These are phyloP conservation scores for Mikania micrantha DNA, from an alignment of 129 eudicot genomes.

Conservation along the genomic window DNA sequence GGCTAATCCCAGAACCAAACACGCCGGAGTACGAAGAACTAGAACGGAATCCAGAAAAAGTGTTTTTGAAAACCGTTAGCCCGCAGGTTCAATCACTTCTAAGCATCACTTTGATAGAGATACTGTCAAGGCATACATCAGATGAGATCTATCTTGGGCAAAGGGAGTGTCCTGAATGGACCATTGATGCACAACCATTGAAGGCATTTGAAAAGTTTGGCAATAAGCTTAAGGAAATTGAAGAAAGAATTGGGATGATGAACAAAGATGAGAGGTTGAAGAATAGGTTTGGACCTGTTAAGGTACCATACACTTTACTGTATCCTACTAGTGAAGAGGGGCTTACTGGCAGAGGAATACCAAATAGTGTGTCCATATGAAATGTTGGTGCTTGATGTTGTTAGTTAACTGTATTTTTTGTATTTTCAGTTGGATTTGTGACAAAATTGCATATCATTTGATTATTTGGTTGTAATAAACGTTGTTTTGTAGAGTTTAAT, in stretches of 20 bases:
- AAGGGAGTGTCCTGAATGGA: conserved; percentile 33
- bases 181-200: conserved; percentile 24
- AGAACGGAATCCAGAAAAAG: conserved; percentile 24
- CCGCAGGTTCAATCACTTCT: conserved; percentile 25
- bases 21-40: conserved; percentile 41
- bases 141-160: conserved; percentile 44
- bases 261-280: conserved; percentile 30
- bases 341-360: conserved; percentile 36
- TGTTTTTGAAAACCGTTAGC: conserved; percentile 34
- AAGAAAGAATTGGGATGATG: conserved; percentile 27
- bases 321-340: conserved; percentile 30
- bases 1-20: conserved; percentile 36
- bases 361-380: conserved; percentile 21
- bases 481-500: too few relatives aligned
- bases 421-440: too few relatives aligned
- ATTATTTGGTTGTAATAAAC: too few relatives aligned
- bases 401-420: too few relatives aligned
- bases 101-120: conserved; percentile 32
- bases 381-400: too few relatives aligned
- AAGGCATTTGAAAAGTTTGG: conserved; percentile 30
- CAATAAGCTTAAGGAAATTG: conserved; percentile 28
- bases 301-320: conserved; percentile 31
- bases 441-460: too few relatives aligned
- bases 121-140: conserved; percentile 29
- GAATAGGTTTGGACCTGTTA: conserved; percentile 38